phyloP scores from a whole-genome alignment of 768 basidiomycete species.

The Auriscalpium orientale region DNA sequence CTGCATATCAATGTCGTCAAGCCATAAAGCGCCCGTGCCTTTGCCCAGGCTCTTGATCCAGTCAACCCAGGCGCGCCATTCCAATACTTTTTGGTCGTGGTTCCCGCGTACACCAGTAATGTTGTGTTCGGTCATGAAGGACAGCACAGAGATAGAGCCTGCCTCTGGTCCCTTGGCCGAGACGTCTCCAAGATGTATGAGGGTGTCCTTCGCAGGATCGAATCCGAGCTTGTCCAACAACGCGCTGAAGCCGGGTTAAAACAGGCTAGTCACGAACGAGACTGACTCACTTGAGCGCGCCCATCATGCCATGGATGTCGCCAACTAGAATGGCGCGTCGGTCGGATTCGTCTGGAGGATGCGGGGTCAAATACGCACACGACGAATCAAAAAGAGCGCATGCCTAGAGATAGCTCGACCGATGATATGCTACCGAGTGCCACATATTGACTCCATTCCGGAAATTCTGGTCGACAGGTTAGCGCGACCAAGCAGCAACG shows the following conservation, averaged over 20 bases:
- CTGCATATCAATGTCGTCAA: conserved; percentile 37
- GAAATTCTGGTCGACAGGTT: background rate
- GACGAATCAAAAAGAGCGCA: background rate
- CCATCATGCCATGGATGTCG: conserved; percentile 81
- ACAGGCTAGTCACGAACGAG: background rate
- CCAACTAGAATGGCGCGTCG: conserved; percentile 71
- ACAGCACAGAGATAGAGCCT: conserved; percentile 55
- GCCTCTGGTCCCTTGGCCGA: conserved; percentile 57
- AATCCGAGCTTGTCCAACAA: conserved; percentile 60
- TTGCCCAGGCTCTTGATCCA: conserved; percentile 52
- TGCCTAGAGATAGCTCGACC: conserved; percentile 51
- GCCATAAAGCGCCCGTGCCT: conserved; percentile 43
- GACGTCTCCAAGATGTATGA: conserved; percentile 83
- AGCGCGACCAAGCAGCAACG: too few relatives aligned
- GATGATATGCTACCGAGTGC: conserved; percentile 30
- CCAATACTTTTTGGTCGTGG: conserved; percentile 85
- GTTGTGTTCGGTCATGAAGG: conserved; percentile 54
- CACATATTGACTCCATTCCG: background rate
- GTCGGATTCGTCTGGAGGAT: conserved; percentile 37
- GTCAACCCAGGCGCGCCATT: conserved; percentile 83
- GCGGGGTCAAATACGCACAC: background rate
- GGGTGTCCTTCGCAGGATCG: conserved; percentile 48
- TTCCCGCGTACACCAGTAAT: conserved; percentile 86
- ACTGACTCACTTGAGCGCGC: conserved; percentile 52
- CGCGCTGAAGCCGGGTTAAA: conserved; percentile 32